Conservation (phyloP, 106 monocot species). For the Dactylorhiza incarnata region DNA sequence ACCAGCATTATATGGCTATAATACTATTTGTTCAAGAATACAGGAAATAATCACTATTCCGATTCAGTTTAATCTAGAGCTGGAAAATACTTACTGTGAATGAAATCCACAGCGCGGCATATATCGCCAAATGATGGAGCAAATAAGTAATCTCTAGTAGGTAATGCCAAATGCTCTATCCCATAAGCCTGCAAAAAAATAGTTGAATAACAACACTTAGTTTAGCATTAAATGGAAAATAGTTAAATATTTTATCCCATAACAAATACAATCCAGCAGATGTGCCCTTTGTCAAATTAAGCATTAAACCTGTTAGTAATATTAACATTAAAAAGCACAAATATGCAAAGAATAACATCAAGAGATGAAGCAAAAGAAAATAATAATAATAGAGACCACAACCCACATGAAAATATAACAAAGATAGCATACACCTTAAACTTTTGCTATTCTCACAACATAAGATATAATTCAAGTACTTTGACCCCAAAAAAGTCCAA, state of each 20-base stretch:
- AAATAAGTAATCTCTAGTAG: constrained; percentile 95
- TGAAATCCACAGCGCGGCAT: constrained; percentile 87
- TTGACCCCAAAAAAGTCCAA: background rate
- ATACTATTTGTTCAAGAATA: background rate
- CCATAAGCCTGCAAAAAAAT: constrained; percentile 50
- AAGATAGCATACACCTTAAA: background rate
- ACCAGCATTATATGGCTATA: background rate
- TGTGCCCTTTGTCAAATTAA: background rate
- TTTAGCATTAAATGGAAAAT: background rate
- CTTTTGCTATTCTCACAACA: background rate
- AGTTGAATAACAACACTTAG: background rate
- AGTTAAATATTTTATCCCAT: background rate
- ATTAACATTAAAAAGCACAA: background rate
- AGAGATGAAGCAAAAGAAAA: background rate
- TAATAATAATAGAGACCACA: background rate
- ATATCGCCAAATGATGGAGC: constrained; percentile 74
- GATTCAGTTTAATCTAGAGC: constrained; percentile 1
- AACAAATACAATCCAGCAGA: background rate
- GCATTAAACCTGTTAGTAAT: background rate
- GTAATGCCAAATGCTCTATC: constrained; percentile 82
- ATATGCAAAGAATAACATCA: background rate
- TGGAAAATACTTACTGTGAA: constrained; percentile 39
- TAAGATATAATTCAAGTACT: background rate
- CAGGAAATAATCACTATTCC: no score
- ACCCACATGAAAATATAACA: background rate